Evolutionary conservation across 2,329 filamentous ascomycete genomes (phyloP), one percentile per base, ranked within the genome.

Genomic region (Aspergillus tubingensis): DNA sequence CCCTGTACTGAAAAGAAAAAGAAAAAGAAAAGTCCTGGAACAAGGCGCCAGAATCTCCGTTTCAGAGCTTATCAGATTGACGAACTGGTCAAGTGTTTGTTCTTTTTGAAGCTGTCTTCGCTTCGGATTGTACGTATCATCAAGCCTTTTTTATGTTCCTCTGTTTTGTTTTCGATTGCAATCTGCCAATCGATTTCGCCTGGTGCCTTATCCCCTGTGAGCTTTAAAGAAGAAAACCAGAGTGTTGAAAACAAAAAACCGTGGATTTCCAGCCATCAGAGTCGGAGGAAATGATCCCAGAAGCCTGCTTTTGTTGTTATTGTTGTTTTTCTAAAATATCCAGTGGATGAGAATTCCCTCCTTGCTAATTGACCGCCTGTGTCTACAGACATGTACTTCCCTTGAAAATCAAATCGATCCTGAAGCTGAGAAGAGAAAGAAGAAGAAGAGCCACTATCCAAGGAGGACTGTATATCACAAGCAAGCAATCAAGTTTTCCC

Each of bases 341-440:
- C 36, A 62, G 49, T 59, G 61, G 54, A 62, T 66, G 60, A 62
- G 60, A 62, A 13, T 64, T 67, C 59, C 60, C 68, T 68, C 61
- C 59, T 69, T 77, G 70, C 77, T 79, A 79, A 79, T 79, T 64
- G 64, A 68, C 68, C 58, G 57, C 67, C 62, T 73, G 62, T 71
- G 58, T 64, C 65, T 71, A 70, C 76, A 79, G 77, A 78, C 75
- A 76, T 78, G 76, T 78, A 77, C 73, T 75, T 72, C 73, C 65
- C 67, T 74, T 78, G 70, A 74, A 74, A 19, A 65, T 68, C 65
- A 36, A 36, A 63, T 65, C 68, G 67, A 65, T 68, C 66, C 65
- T 69, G 62, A 70, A 61, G 51, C 48, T 64, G 59, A 67, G 69
- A 43, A 61, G 48, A 65, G 11, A 15, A 36, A 11, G 11, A 13